Evolutionary conservation across 2,329 filamentous ascomycete species (phyloP).

Genomic region (Neofusicoccum umdonicola): DNA sequence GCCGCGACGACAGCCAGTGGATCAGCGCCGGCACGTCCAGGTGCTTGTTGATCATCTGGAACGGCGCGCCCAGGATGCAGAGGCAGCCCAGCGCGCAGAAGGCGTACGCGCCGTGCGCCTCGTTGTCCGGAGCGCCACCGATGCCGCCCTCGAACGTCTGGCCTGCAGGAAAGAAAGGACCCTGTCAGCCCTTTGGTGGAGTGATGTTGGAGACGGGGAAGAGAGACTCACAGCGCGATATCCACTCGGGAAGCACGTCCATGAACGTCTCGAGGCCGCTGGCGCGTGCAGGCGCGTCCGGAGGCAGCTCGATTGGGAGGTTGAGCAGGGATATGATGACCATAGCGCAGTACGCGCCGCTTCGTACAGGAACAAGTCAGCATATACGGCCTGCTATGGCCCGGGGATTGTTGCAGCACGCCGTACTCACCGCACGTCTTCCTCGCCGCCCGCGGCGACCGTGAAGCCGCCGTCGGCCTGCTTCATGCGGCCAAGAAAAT

Average conservation of each 20-base stretch:
- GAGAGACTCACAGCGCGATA: conserved; percentile 62
- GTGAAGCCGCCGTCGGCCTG: conserved; percentile 86
- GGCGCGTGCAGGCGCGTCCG: conserved; percentile 65
- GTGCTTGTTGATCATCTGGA: conserved; percentile 60
- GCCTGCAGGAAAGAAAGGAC: background rate
- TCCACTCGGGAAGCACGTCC: conserved; percentile 73
- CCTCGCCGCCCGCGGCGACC: conserved; percentile 81
- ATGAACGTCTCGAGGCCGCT: conserved; percentile 68
- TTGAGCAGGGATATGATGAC: conserved; percentile 80
- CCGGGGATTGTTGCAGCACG: background rate
- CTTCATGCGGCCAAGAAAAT: conserved; percentile 84
- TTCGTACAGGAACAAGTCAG: conserved; percentile 32
- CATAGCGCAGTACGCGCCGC: conserved; percentile 88
- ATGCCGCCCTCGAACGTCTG: conserved; percentile 96
- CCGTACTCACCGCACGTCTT: conserved; percentile 74
- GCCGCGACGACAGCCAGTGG: conserved; percentile 84
- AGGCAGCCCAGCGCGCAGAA: conserved; percentile 92
- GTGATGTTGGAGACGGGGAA: conserved; percentile 39
- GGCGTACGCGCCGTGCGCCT: conserved; percentile 95
- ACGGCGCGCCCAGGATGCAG: conserved; percentile 77
- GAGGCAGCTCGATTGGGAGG: conserved; percentile 75
- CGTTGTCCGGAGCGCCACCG: conserved; percentile 76
- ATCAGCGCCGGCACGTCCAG: conserved; percentile 75
- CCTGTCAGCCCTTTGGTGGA: conserved; percentile 48
- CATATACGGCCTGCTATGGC: conserved; percentile 13